Conservation (phyloP, 1,284 basidiomycete genomes). For the Ceratobasidium sp. region DNA sequence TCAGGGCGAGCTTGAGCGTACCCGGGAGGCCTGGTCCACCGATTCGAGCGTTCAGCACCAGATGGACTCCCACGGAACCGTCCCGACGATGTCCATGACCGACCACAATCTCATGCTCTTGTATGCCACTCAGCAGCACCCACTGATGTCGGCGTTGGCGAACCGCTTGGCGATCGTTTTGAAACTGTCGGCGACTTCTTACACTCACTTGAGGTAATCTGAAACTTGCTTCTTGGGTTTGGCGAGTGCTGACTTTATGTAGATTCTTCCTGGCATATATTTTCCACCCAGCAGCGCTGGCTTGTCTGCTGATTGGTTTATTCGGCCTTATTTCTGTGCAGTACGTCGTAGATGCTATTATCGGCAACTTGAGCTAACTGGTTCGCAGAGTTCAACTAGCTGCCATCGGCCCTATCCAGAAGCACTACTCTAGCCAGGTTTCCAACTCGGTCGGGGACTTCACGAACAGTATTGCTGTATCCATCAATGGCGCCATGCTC, state of each 20-base stretch:
- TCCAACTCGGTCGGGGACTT: slow-evolving; percentile 71
- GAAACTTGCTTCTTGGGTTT: slow-evolving; percentile 46
- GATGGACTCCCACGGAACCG: slow-evolving; percentile 1
- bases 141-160: slow-evolving; percentile 72
- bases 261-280: slow-evolving; percentile 90
- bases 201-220: slow-evolving; percentile 35
- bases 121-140: slow-evolving; percentile 71
- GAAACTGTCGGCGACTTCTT: slow-evolving; percentile 60
- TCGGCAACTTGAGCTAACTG: background rate
- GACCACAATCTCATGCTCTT: slow-evolving; percentile 82
- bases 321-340: slow-evolving; percentile 86
- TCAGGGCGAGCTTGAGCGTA: slow-evolving; percentile 70
- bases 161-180: slow-evolving; percentile 64
- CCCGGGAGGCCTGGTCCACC: slow-evolving; percentile 72
- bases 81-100: slow-evolving; percentile 67
- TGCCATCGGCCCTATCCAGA: slow-evolving; percentile 75
- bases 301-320: slow-evolving; percentile 88
- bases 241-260: slow-evolving; percentile 65
- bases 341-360: background rate
- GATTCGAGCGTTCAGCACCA: slow-evolving; percentile 70
- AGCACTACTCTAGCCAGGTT: slow-evolving; percentile 69
- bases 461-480: slow-evolving; percentile 73
- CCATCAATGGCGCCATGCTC: slow-evolving; percentile 82
- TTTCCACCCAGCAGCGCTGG: slow-evolving; percentile 88
- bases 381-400: slow-evolving; percentile 75